Evolutionary conservation across 345 rosid species (phyloP), one percentile per base, ranked within the genome.

Genomic region (Populus tremula): DNA sequence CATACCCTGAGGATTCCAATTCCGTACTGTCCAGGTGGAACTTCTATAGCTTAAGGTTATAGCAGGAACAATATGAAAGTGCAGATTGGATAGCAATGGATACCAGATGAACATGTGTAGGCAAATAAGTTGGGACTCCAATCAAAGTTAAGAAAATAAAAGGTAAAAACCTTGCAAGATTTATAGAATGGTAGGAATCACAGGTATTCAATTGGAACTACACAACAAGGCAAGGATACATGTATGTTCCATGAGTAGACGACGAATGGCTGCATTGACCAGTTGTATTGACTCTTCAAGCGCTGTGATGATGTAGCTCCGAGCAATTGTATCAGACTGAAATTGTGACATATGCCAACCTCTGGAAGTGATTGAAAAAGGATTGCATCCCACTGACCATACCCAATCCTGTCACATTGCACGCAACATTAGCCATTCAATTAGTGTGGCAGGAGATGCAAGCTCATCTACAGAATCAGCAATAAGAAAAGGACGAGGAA

Each of bases 331-430:
- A 87, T 96, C 98, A 18, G 91, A 88, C 69, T 96, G 98, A 84
- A 96, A 94, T 69, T 85, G 90, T 56, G 99, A 94, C 70, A 94
- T 65, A 45, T 82, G 93, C 98, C 98, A 94, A 49, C 99, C 94
- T 85, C 84, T 94, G 77, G 99, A 92, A 77, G 95, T 91, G 65
- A 87, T 72, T 73, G 98, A 89, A 81, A 92, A 89, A 25, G 97
- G 97, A 82, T 89, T 94, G 87, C 95, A 91, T 67, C 99, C 99
- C 67, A 94, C 97, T 14, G 97, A 94, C 99, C 99, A 96, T 73
- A 88, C 84, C 99, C 99, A 96, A 67, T 91, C 97, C 99, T 96
- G 87, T 43, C 33, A 68, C 36, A 59, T 27, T 39, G 50, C 27
- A 72, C 10, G 7, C 76, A 71, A 21, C 14, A 43, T 31, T 73